Base-by-base conservation (phyloP, 2,329 filamentous ascomycete genomes). In the Leptographium galeiforme region DNA sequence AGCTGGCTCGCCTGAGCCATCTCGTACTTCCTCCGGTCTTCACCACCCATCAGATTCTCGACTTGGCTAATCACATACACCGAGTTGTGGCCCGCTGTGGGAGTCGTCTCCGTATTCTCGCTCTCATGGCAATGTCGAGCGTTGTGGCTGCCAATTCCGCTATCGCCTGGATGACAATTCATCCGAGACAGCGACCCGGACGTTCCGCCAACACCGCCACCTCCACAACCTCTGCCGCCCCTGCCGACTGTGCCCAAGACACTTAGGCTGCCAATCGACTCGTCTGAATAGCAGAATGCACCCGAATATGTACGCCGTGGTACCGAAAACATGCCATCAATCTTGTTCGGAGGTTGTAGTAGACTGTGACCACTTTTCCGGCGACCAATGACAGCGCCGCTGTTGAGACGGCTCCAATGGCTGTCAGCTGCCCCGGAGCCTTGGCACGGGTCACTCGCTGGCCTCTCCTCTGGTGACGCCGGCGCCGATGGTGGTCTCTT, bases 271-370 rank as follows among this genome's bases (percentile, higher is more conserved):
- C 76, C 71, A 57, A 78, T 71, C 18, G 81, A 83, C 58, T 87
- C 84, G 63, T 87, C 84, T 11, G 72, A 70, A 63, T 88, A 81
- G 56, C 78, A 72, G 64, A 89, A 90, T 68, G 79, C 83, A 32
- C 84, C 85, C 51, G 80, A 79, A 12, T 82, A 74, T 39, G 84
- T 76, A 61, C 78, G 76, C 63, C 86, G 78, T 3, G 86, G 79
- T 10, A 83, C 80, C 3, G 84, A 79, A 63, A 96, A 95, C 57
- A 84, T 82, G 54, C 89, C 89, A 61, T 91, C 85, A 40, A 95
- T 70, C 55, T 79, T 77, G 58, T 84, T 78, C 0, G 86, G 83
- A 0, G 91, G 90, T 59, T 85, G 79, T 25, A 95, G 72, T 43
- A 67, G 79, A 5, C 43, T 49, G 0, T 56, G 55, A 8, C 57